Conservation (phyloP, 306 rosid species). For the Dryas octopetala region DNA sequence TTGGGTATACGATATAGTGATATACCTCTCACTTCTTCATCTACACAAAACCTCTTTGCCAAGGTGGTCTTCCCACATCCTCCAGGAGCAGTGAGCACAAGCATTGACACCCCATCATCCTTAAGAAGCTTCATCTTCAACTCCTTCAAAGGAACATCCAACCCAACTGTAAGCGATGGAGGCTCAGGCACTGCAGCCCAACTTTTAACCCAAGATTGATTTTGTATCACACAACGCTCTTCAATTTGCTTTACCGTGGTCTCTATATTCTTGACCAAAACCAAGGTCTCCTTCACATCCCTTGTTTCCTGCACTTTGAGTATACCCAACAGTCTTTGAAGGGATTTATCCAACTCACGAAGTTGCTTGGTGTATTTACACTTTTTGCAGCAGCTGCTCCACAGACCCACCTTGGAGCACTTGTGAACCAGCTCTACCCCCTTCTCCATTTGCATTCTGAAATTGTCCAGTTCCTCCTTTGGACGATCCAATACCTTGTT, state of each 20-base stretch:
- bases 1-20: no score
- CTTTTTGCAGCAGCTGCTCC: neutral
- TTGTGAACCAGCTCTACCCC: neutral
- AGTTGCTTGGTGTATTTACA: neutral
- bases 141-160: conserved; percentile 46
- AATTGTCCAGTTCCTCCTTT: neutral
- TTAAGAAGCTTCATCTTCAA: conserved; percentile 45
- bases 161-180: conserved; percentile 42
- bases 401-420: neutral
- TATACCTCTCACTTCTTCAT: conserved; percentile 48
- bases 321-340: neutral
- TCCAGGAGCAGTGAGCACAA: conserved; percentile 44
- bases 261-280: neutral
- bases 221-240: conserved; percentile 1
- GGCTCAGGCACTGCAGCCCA: conserved; percentile 37
- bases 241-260: neutral
- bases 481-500: neutral
- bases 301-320: neutral
- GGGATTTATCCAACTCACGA: neutral
- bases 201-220: conserved; percentile 4
- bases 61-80: conserved; percentile 64
- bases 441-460: neutral
- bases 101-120: conserved; percentile 19
- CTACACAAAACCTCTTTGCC: conserved; percentile 46
- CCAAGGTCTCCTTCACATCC: conserved; percentile 1